Conservation (phyloP, 345 rosid species). For the Ceriops zippeliana region DNA sequence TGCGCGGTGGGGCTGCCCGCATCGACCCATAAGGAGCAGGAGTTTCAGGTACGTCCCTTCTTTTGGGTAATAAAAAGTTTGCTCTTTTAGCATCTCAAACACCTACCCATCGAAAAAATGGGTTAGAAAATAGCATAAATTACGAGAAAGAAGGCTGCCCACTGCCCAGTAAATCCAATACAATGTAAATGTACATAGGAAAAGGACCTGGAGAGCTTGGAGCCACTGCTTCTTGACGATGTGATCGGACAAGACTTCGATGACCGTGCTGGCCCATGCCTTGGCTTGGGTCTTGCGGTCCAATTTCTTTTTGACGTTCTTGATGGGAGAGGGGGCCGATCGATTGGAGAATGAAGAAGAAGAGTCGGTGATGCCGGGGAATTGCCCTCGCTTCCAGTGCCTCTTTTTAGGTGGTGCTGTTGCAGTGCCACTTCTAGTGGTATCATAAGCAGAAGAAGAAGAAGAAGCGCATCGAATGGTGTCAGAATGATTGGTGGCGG, state of each 20-base stretch:
- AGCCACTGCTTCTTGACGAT: slow-evolving; percentile 75
- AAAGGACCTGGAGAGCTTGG: slow-evolving; percentile 67
- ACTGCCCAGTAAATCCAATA: background rate
- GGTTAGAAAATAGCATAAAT: too few species aligned
- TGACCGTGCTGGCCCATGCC: slow-evolving; percentile 77
- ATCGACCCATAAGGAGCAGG: slow-evolving; percentile 66
- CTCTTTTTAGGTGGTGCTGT: slow-evolving; percentile 33
- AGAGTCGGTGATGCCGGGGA: slow-evolving; percentile 56
- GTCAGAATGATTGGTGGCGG: too few species aligned
- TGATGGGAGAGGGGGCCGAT: slow-evolving; percentile 42
- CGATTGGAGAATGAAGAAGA: slow-evolving; percentile 28
- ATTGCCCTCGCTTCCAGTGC: slow-evolving; percentile 76
- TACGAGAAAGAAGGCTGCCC: background rate
- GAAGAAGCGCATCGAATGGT: slow-evolving; percentile 8
- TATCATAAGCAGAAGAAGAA: slow-evolving; percentile 27
- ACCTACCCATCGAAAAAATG: slow-evolving; percentile 34
- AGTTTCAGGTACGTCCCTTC: slow-evolving; percentile 85
- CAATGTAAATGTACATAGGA: background rate
- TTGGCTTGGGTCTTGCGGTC: slow-evolving; percentile 59
- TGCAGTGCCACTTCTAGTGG: background rate
- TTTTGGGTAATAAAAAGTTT: slow-evolving; percentile 71
- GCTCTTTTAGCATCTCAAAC: slow-evolving; percentile 62
- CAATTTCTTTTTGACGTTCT: slow-evolving; percentile 69
- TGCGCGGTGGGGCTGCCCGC: slow-evolving; percentile 59
- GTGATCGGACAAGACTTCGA: slow-evolving; percentile 69